These are phyloP conservation scores for Xylariaceae sp. DNA, from an alignment of 2,329 filamentous ascomycete genomes.

Conservation along the genomic window DNA sequence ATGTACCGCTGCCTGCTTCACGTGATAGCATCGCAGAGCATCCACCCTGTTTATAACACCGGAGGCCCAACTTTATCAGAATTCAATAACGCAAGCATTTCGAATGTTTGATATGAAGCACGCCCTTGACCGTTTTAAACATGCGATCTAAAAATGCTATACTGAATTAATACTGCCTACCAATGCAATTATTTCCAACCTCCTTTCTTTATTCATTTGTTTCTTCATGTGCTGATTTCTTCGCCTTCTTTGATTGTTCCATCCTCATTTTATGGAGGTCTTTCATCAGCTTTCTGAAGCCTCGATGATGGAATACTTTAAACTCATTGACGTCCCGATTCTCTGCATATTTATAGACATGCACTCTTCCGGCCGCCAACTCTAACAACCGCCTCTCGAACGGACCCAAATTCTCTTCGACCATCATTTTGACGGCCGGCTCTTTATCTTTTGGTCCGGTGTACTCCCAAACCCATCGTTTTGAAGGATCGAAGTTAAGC, in stretches of 20 bases:
- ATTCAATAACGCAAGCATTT: neutral
- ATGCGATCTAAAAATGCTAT: slow-evolving; percentile 13
- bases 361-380: slow-evolving; percentile 51
- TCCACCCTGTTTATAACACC: slow-evolving; percentile 1
- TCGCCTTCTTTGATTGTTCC: neutral
- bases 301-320: slow-evolving; percentile 24
- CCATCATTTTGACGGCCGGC: slow-evolving; percentile 50
- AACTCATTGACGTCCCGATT: slow-evolving; percentile 31
- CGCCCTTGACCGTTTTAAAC: too few relatives aligned
- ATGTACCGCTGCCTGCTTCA: slow-evolving; percentile 26
- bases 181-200: neutral
- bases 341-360: slow-evolving; percentile 51
- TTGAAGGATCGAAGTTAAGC: slow-evolving; percentile 18
- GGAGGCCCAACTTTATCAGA: neutral
- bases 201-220: neutral
- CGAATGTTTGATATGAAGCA: neutral
- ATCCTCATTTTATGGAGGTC: neutral
- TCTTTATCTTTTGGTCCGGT: slow-evolving; percentile 50
- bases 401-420: slow-evolving; percentile 60
- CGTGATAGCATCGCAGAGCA: slow-evolving; percentile 28
- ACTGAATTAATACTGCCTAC: slow-evolving; percentile 14
- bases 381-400: slow-evolving; percentile 57
- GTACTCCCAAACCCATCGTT: slow-evolving; percentile 62
- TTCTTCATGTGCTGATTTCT: neutral
- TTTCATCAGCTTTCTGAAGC: slow-evolving; percentile 19